These are phyloP conservation scores for Kodamaea plutei DNA, from an alignment of 1,139 yeast genomes.

Conservation along the genomic window DNA sequence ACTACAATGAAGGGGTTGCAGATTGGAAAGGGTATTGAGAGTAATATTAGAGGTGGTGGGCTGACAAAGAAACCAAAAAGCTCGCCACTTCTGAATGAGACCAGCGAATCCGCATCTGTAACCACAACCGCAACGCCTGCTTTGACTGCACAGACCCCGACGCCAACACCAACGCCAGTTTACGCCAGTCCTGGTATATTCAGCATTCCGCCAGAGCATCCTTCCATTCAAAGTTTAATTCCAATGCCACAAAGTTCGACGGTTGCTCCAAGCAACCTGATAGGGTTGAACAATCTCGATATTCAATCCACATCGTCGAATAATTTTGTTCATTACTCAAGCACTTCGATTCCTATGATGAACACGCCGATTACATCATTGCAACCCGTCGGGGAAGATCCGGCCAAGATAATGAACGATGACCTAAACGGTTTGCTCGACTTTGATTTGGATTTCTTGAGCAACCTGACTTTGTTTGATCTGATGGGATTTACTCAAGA, in stretches of 20 bases:
- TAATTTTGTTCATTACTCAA: neutral
- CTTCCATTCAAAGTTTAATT: neutral
- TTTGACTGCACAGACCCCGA: constrained; percentile 3
- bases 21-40: constrained; percentile 21
- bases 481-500: constrained; percentile 6
- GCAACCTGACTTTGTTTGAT: constrained; percentile 8
- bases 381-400: constrained; percentile 1
- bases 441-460: constrained; percentile 9
- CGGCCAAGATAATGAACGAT: constrained; percentile 2
- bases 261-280: neutral
- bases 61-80: constrained; percentile 4
- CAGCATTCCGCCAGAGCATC: neutral
- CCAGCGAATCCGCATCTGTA: no score
- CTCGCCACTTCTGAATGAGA: constrained; percentile 3
- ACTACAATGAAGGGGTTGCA: constrained; percentile 15
- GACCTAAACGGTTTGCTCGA: constrained; percentile 9
- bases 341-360: neutral
- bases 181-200: constrained; percentile 1
- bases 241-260: neutral
- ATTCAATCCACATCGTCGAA: neutral
- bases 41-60: constrained; percentile 21
- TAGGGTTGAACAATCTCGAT: neutral
- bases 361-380: neutral
- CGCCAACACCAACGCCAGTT: constrained; percentile 4
- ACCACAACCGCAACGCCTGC: constrained; percentile 1